Evolutionary conservation across 208 protist species (phyloP), one percentile per base, ranked within the genome.

Genomic region (Naegleria gruberi): DNA sequence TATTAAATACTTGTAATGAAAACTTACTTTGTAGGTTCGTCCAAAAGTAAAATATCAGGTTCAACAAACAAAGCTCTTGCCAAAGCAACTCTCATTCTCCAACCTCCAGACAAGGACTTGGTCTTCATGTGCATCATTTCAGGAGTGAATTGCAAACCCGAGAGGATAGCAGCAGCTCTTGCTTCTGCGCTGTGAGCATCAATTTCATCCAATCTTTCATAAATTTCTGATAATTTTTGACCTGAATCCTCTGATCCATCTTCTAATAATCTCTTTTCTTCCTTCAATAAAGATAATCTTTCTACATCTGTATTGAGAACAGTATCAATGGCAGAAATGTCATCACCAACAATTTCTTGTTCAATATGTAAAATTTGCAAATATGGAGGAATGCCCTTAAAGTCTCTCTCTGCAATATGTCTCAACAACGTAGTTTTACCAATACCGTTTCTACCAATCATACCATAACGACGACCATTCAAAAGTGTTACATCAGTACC

Each of bases 321-420:
- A 89, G 91, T 90, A 41, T 93, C 77, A 15, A 95, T 51, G 55
- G 97, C 96, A 43, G 96, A 97, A 77, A 95, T 93, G 45, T 90
- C 86, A 47, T 94, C 94, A 2, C 95, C 93, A 7, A 96, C 91
- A 44, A 98, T 97, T 91, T 99, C 98, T 94, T 99, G 98, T 92
- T 99, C 97, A 51, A 99, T 96, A 92, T 99, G 98, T 17, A 99
- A 93, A 84, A 99, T 98, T 91, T 98, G 95, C 86, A 99, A 93
- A 95, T 98, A 96, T 37, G 94, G 94, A 41, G 98, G 98, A 41
- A 99, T 97, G 57, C 96, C 97, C 65, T 97, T 95, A 47, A 99
- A 93, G 82, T 96, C 96, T 40, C 93, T 93, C 90, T 98, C 96
- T 19, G 96, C 94, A 89, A 99, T 96, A 47, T 97, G 95, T n/a